Base-by-base conservation (phyloP, 257 asterid genomes). In the Scutellaria minor region DNA sequence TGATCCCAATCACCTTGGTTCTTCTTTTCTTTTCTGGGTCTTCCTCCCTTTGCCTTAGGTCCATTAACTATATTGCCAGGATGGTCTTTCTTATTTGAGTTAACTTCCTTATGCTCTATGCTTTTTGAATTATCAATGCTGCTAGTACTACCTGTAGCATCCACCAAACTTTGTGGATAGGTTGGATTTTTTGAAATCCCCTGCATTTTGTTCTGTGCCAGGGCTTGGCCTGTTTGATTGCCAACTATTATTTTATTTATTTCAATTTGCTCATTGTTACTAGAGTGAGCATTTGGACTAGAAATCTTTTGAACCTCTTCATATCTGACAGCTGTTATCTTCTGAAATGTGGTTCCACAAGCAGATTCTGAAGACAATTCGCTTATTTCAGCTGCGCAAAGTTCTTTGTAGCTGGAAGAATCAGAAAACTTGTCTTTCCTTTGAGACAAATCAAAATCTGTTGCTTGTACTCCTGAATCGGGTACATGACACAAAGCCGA, bases 1-100 rank as follows among this genome's bases (percentile, higher is more conserved):
- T 57, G 75, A 79, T 91, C 99, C 97, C 99, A 95, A 58, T 88
- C 86, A 67, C 83, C 77, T 60, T 74, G 76, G 42, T 46, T 71
- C 75, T 75, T 83, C 79, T 85, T 87, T 83, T 85, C 89, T 77
- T 89, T 92, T 77, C 77, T 71, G 66, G 37, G 68, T 81, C 77
- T 80, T 66, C 73, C 86, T 8, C 71, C 79, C 73, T 85, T 92
- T 20, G 78, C 74, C 73, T 83, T 87, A 52, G 88, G 73, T 56
- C 73, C 80, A 48, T 77, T 80, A 68, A 54, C 78, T 52, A 50
- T 78, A 66, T 81, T 81, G 42, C 71, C 70, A 27, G 76, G 80
- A 68, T 57, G 78, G 68, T 63, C 54, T 64, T 59, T 79, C 81
- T 75, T 75, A 82, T 72, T 83, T 62, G 87, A 85, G 71, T 56